Conservation (phyloP, 371 early-diverging fungal species). For the Catenaria anguillulae region DNA sequence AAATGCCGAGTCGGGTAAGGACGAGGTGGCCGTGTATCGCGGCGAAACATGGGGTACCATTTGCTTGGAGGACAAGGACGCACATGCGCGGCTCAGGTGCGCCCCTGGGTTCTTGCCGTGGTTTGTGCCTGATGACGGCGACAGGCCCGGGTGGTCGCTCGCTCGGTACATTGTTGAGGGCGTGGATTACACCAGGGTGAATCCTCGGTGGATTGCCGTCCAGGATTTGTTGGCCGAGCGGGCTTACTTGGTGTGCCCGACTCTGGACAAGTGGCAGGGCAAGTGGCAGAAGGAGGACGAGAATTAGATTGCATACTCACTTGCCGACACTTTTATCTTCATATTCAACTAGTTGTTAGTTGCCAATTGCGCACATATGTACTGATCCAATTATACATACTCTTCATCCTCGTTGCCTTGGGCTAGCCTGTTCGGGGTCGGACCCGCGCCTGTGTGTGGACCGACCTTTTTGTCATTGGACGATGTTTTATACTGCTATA, state of each 20-base stretch:
- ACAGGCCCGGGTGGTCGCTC: not conserved
- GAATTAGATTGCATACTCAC: no score
- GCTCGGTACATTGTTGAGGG: not conserved
- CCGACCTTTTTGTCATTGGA: no score
- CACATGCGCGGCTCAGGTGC: no score
- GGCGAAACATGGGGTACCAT: not conserved
- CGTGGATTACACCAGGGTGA: not conserved
- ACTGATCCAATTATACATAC: no score
- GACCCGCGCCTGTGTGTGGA: no score
- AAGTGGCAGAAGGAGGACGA: not conserved
- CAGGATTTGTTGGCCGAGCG: not conserved
- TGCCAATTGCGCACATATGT: no score
- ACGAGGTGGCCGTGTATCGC: not conserved
- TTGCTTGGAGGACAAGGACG: not conserved
- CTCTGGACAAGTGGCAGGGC: not conserved
- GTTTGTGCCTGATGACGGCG: not conserved
- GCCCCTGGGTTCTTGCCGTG: slow-evolving; percentile 1
- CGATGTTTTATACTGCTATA: no score
- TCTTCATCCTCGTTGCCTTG: no score
- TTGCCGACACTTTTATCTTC: no score
- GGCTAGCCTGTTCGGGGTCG: no score
- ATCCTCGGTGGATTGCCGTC: not conserved
- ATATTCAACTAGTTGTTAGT: no score
- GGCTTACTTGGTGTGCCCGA: not conserved
- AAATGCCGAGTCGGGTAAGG: not conserved